Conservation (phyloP, 176 grass and related monocot species). For the Melocanna baccifera region DNA sequence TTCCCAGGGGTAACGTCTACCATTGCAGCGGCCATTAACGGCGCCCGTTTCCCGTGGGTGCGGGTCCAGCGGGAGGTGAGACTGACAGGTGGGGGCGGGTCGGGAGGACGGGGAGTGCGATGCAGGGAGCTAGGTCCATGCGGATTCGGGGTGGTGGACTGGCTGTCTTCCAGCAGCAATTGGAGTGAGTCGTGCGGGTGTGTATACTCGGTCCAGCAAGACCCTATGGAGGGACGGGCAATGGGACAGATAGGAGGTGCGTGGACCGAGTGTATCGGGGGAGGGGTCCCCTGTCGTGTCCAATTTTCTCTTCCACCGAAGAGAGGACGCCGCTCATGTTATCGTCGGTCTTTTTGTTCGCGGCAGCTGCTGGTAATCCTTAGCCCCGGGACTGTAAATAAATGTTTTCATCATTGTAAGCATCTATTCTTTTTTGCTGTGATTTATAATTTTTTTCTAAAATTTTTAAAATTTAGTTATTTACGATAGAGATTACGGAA, state of each 20-base stretch:
- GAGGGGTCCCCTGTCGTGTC: neutral
- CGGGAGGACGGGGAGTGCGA: neutral
- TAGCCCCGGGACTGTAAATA: too few relatives aligned
- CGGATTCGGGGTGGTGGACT: neutral
- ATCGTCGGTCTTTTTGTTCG: neutral
- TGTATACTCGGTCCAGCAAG: neutral
- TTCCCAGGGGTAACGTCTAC: conserved; percentile 52
- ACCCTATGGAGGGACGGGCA: neutral
- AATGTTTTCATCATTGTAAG: too few relatives aligned
- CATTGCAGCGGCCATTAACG: conserved; percentile 56
- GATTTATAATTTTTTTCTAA: too few relatives aligned
- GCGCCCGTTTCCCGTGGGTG: conserved; percentile 40
- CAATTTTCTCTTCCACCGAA: conserved; percentile 23
- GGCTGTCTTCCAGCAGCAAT: conserved; percentile 21
- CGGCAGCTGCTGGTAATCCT: too few relatives aligned
- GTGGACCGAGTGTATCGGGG: neutral
- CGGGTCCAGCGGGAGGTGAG: conserved; percentile 13
- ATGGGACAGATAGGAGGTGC: neutral
- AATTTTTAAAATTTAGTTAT: too few relatives aligned
- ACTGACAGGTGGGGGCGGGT: conserved; percentile 3
- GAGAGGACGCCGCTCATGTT: neutral
- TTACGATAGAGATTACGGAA: too few relatives aligned
- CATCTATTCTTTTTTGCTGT: too few relatives aligned
- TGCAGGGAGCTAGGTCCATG: conserved; percentile 16
- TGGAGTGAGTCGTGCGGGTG: neutral